Percentiles rank a stretch among this genome's conserved stretches.
These are phyloP conservation scores for Ceratonia siliqua DNA, from an alignment of 306 rosid genomes.

Conservation along the genomic window DNA sequence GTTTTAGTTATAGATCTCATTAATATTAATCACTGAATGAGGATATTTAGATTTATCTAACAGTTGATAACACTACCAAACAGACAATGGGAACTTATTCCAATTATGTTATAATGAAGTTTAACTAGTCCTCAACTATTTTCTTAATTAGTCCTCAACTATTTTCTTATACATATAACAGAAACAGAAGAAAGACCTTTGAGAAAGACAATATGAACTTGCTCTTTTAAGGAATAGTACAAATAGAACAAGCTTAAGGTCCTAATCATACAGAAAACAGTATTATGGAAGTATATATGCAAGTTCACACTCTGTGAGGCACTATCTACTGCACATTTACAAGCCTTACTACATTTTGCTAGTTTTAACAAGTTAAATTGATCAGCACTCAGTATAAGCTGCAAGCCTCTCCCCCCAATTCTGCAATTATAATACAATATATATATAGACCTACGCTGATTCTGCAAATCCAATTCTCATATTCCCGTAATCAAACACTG, in stretches of 20 bases:
- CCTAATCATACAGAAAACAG: neutral
- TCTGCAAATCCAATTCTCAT: slow-evolving; percentile 55
- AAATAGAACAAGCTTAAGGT: neutral
- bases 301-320: neutral
- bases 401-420: neutral
- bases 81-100: no score
- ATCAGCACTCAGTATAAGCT: neutral
- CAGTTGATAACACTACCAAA: neutral
- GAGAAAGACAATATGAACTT: neutral
- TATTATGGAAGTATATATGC: neutral
- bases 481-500: slow-evolving; percentile 56
- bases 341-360: neutral
- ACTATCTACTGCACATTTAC: neutral
- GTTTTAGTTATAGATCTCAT: no score
- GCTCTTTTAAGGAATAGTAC: neutral
- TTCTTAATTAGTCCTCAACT: neutral
- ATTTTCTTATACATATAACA: neutral
- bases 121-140: no score
- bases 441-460: slow-evolving; percentile 37
- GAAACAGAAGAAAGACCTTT: neutral
- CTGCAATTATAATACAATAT: neutral
- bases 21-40: no score
- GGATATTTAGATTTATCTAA: neutral
- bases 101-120: neutral
- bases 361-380: neutral